Evolutionary conservation across 495 filamentous ascomycete species (phyloP), one percentile per base, ranked within the genome.

Genomic region (Tuber aestivum): DNA sequence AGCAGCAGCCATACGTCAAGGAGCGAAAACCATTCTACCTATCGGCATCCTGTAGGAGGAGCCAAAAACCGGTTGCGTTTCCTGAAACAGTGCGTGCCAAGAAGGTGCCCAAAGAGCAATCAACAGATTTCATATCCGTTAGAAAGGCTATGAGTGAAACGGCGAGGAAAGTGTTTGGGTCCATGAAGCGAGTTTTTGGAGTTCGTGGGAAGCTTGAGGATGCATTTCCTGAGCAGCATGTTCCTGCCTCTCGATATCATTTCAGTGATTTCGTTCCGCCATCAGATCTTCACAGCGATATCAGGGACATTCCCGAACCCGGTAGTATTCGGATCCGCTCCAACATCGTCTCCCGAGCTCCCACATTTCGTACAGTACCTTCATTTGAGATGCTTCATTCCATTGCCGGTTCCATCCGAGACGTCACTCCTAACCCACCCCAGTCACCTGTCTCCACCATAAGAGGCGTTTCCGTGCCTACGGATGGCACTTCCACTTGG

Each of bases 11-110:
- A 35, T 38, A 71, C 41, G 35, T 75, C 16, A 81, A 77, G 35
- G 78, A 81, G 42, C 75, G 75, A 14, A 80, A 78, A 45, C 82
- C 81, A 8, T 82, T 83, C 76, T 82, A 82, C 73, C 78, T 80
- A 42, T 71, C 81, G 37, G 75, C 80, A 10, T 79, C 81, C 35
- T 45, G 70, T 38, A 78, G 81, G 9, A 70, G 68, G 71, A 72
- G 38, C 20, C 74, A 76, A n/a, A 78, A 74, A 21, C 79, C 76
- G 38, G 71, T 81, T 76, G 74, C 74, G 20, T 80, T 80, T 41
- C 79, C 75, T 2, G 80, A 82, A 56, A 79, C 78, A 56, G 77
- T 79, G 32, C 78, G 78, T 21, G 77, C 76, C 35, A 79, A 79
- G 73, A 79, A 79, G 44, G 27, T 65, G 27, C 3, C 56, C 56